These are phyloP conservation scores for Mortierella hygrophila DNA, from an alignment of 192 early-diverging fungal genomes.

Conservation along the genomic window DNA sequence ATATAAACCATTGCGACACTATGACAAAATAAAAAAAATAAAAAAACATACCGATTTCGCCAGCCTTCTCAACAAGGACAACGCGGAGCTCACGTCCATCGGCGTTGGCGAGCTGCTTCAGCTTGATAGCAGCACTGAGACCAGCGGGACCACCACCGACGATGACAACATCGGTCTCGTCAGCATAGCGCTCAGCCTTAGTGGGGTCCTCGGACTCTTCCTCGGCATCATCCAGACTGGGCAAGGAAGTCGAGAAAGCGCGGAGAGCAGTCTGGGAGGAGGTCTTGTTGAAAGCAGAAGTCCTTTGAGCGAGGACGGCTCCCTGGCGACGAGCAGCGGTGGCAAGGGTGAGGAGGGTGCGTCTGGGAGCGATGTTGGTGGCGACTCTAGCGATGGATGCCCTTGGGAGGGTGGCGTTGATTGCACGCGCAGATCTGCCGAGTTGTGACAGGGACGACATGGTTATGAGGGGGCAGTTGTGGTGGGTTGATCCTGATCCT, in stretches of 20 bases:
- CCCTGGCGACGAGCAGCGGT: conserved; percentile 30
- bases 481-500: conserved; percentile 17
- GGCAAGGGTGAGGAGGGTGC: conserved; percentile 40
- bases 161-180: conserved; percentile 96
- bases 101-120: conserved; percentile 90
- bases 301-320: not conserved
- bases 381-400: conserved; percentile 17
- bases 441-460: conserved; percentile 42
- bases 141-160: conserved; percentile 97
- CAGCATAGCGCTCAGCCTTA: conserved; percentile 73
- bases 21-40: not conserved
- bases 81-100: conserved; percentile 90
- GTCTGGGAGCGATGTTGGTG: conserved; percentile 29
- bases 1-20: not conserved
- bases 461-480: not conserved
- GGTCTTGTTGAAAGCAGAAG: conserved; percentile 4
- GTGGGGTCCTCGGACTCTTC: conserved; percentile 63
- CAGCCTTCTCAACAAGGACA: conserved; percentile 93
- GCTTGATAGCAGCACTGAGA: conserved; percentile 92
- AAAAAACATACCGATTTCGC: conserved; percentile 80
- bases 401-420: conserved; percentile 28
- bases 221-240: conserved; percentile 39
- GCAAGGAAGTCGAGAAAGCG: conserved; percentile 45
- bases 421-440: conserved; percentile 43
- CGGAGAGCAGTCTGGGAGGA: conserved; percentile 24